These are phyloP conservation scores for Candida peoriensis DNA, from an alignment of 805 yeast species.

Conservation along the genomic window DNA sequence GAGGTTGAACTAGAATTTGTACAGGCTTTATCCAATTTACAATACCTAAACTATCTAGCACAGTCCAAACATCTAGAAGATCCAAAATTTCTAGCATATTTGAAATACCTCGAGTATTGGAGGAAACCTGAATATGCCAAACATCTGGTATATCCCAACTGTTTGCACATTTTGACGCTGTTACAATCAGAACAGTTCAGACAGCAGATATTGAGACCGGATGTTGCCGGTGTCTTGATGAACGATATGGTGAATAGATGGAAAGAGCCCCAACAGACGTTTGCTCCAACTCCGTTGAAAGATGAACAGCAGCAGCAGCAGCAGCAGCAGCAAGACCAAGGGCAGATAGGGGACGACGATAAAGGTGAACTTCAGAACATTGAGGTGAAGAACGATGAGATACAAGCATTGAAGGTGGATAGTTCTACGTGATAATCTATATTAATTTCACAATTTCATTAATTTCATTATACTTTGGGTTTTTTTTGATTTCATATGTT, in stretches of 20 bases:
- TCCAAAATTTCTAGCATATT: constrained; percentile 65
- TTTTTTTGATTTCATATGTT: too few relatives aligned
- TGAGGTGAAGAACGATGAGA: too few relatives aligned
- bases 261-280: constrained; percentile 27
- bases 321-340: not conserved
- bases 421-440: too few relatives aligned
- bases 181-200: constrained; percentile 49
- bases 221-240: constrained; percentile 54
- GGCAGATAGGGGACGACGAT: too few relatives aligned
- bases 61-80: constrained; percentile 75
- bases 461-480: too few relatives aligned
- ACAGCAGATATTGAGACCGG: constrained; percentile 48
- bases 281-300: constrained; percentile 23
- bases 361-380: too few relatives aligned
- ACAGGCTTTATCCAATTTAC: constrained; percentile 86
- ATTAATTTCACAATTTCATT: too few relatives aligned
- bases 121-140: constrained; percentile 61
- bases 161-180: constrained; percentile 63
- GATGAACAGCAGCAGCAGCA: constrained; percentile 2
- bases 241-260: constrained; percentile 75
- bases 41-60: constrained; percentile 79
- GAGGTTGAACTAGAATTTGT: constrained; percentile 81
- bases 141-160: constrained; percentile 79
- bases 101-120: constrained; percentile 86
- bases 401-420: too few relatives aligned